phyloP scores from a whole-genome alignment of 352 stramenopile genomes.

The Stephanocyclus meneghinianus region DNA sequence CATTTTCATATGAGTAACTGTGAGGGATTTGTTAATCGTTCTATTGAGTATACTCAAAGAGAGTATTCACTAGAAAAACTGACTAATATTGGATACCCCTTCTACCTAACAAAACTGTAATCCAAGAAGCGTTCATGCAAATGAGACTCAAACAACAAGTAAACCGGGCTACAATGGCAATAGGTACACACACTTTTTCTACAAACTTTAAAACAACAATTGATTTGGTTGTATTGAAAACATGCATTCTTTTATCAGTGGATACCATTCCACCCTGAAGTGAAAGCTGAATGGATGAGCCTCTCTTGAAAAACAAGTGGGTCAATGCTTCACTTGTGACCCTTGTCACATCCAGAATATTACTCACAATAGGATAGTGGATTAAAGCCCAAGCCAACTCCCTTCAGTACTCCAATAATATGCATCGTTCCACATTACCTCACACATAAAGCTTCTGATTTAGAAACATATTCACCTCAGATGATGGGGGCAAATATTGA shows the following conservation, averaged over 20 bases:
- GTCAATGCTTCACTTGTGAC: not conserved
- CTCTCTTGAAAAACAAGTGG: not conserved
- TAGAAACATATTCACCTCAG: conserved; percentile 39
- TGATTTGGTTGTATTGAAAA: not conserved
- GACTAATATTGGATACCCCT: not conserved
- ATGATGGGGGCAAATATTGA: conserved; percentile 39
- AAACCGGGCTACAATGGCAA: not conserved
- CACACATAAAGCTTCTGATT: not conserved
- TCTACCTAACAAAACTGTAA: not conserved
- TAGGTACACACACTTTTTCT: not conserved
- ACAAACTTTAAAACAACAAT: not conserved
- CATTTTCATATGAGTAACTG: too few species aligned
- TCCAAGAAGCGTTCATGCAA: not conserved
- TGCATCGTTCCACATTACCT: not conserved
- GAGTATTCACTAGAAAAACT: not conserved
- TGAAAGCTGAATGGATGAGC: not conserved
- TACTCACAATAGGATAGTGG: not conserved
- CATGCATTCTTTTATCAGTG: not conserved
- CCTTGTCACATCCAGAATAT: not conserved
- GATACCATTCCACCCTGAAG: not conserved
- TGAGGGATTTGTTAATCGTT: too few species aligned
- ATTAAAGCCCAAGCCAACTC: not conserved
- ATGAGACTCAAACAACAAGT: not conserved
- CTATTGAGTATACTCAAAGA: not conserved
- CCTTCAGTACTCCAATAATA: not conserved